Evolutionary conservation across 1,284 basidiomycete species (phyloP).

Genomic region (Tetrapyrgos nigripes): DNA sequence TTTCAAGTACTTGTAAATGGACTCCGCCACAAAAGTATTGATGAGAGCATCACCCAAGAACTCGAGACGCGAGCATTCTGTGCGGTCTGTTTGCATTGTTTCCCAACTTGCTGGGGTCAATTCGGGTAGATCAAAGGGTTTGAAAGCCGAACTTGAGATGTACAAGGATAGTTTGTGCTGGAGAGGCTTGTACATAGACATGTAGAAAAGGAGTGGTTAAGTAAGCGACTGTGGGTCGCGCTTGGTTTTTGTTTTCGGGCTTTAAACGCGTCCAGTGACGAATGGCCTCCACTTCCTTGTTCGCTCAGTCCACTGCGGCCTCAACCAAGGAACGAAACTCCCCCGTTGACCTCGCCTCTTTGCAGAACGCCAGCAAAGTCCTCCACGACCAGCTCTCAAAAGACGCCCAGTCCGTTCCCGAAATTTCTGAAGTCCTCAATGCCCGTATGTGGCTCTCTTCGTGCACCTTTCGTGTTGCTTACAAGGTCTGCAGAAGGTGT

Average conservation of each 20-base stretch:
- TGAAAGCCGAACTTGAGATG: conserved; percentile 2
- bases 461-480: conserved; percentile 5
- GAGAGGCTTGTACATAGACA: neutral
- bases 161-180: conserved; percentile 1
- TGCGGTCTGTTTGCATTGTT: conserved; percentile 16
- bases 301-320: neutral
- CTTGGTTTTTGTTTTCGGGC: neutral
- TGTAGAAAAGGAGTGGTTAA: neutral
- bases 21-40: conserved; percentile 25
- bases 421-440: conserved; percentile 45
- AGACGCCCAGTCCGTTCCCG: conserved; percentile 75
- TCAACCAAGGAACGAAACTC: conserved; percentile 29
- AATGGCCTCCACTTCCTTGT: conserved; percentile 15
- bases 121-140: conserved; percentile 23
- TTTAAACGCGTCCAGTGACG: conserved; percentile 1
- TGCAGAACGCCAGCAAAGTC: conserved; percentile 69
- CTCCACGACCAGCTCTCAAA: conserved; percentile 72
- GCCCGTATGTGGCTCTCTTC: conserved; percentile 48
- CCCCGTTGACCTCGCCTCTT: conserved; percentile 62
- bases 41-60: conserved; percentile 31
- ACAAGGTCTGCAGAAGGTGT: conserved; percentile 52
- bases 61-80: conserved; percentile 30
- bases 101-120: conserved; percentile 24
- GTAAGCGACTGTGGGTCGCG: no score
- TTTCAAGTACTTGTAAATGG: conserved; percentile 22